Evolutionary conservation across 2,329 filamentous ascomycete species (phyloP), one percentile per base, ranked within the genome.

Genomic region (Aspergillus calidoustus): DNA sequence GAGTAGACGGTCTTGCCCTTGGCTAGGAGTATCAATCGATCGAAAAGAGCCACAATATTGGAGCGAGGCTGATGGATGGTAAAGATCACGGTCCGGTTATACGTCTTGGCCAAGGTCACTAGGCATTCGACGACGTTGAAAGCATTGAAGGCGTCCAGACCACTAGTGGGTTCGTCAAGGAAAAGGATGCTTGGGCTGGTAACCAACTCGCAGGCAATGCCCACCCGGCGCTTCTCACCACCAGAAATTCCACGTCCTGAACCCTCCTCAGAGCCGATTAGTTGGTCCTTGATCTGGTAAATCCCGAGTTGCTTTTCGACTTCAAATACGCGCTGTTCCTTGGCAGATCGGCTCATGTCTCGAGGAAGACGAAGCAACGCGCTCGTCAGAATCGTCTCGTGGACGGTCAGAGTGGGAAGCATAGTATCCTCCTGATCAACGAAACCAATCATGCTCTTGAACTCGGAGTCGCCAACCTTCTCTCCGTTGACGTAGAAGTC

Each of bases 371-470:
- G 89, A 53, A 99, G 86, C 19, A 98, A 82, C 28, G 95, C 95
- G 71, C 94, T 98, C 69, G 91, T 97, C 66, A 97, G 83, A 64
- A 99, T 99, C 0, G 95, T 99, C 78, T 99, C 95, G 76, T 99
- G 95, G 8, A 99, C 95, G 0, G 95, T 99, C 68, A 99, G 82
- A 0, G 95, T 99, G 0, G 95, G 90, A 48, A 99, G 84, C 89
- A 99, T 94, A 5, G 94, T 96, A 74, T 99, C 95, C 73, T 99
- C 95, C 79, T 99, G 95, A 70, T 99, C 95, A 46, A 99, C 95
- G 70, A 98, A 99, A 23, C 96, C 95, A 66, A 97, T 90, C 55
- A 98, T 92, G 64, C 88, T 93, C 74, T 91, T 92, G 80, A 95
- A 99, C 65, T 97, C 92, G 31, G 86, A 77, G 74, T 97, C 92